Base-by-base conservation (phyloP, 106 monocot species). In the Allium fistulosum region DNA sequence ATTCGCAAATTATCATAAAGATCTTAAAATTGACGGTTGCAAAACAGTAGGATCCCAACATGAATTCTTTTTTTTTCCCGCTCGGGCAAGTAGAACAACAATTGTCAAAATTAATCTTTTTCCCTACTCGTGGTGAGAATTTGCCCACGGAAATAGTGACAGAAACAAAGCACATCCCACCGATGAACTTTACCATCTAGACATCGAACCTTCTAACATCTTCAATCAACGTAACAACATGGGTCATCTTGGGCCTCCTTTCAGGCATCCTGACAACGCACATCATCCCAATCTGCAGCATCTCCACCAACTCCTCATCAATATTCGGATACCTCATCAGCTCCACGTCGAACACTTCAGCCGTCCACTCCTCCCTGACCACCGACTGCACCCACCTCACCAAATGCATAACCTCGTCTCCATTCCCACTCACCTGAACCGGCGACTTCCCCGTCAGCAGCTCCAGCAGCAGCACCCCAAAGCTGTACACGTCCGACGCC, bases 391-490 rank as follows among this genome's bases (percentile, higher is more conserved):
- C 72, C 72, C 72, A 72, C 9, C 72, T 47, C 4, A 72, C 72
- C 4, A 72, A 52, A 52, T 72, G 72, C 61, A 72, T 51, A 28
- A 53, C 75, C 26, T 61, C 71, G 4, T 63, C 78, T 6, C 75
- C 55, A 28, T 73, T 80, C 1, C 75, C 60, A 11, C 62, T 61
- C n/a, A 65, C 50, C 48, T 75, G 71, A 15, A 75, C 68, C 37
- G 81, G 82, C 1, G 79, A 67, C 17, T 67, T 75, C 4, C 86
- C 86, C 0, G 86, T 86, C 56, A 86, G 82, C 27, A 86, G 79
- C 76, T 86, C 86, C 8, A 86, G 78, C 15, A 82, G 7, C 49
- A 86, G 67, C 15, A 86, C 86, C 0, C 86, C 86, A 13, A 81
- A 82, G 74, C 76, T 77, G 76, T 86, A 86, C 12, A 77, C 70